Evolutionary conservation across 805 yeast genomes (phyloP), one percentile per base, ranked within the genome.

Genomic region (Torulaspora microellipsoides): DNA sequence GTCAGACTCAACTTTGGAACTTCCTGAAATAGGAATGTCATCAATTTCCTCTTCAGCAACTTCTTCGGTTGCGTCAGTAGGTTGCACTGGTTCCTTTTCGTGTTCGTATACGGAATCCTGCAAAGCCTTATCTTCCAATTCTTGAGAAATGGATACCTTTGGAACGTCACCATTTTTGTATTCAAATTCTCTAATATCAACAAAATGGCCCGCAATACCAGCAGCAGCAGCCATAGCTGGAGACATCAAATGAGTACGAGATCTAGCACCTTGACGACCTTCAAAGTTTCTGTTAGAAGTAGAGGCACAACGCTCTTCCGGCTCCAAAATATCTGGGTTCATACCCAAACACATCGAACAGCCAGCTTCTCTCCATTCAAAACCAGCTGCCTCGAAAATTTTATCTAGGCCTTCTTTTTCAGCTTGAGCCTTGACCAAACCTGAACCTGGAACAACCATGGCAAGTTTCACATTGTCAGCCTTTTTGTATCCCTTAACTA

Each of bases 161-260:
- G 95, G 81, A 43, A 68, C 64, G 57, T 79, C 83, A 52, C 75
- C 78, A 51, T 75, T 76, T 49, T 74, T 70, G 67, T 78, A 84
- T 47, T 79, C 71, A 66, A 77, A 86, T 43, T 86, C 83, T 70
- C 99, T 83, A 56, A 90, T 90, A 64, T 93, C 99, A 36, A 85
- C 77, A 59, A 93, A 82, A 60, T 83, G 88, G 54, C 99, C 99
- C 44, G 76, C 77, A 55, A 93, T 82, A 58, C 90, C 96, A 14
- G 99, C 98, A 15, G 98, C 97, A 27, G 99, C 99, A 37, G 99
- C 99, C 99, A 93, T 93, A 15, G 96, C 96, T 31, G 99, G 99
- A 11, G 96, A 87, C 95, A 91, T 88, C 64, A 93, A 77, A 66
- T 93, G 99, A 14, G 99, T 93, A 72, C 99, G 81, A 13, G 96